Percentiles rank a stretch among this genome's conserved stretches.
Evolutionary conservation across 768 basidiomycete species (phyloP).

Genomic region (Lentinula guzmanii): DNA sequence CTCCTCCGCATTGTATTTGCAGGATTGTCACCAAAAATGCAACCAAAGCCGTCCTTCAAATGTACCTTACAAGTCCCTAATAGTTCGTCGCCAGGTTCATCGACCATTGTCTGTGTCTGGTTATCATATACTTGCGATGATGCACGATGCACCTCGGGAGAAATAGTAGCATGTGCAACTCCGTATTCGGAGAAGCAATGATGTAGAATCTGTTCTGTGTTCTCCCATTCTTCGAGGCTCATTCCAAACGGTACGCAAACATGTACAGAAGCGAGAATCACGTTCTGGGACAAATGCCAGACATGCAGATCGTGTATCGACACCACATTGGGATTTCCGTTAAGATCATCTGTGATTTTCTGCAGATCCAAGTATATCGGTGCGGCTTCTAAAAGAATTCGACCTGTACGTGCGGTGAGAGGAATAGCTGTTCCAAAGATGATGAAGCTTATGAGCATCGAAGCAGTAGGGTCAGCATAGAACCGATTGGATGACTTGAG

Average conservation of each 20-base stretch:
- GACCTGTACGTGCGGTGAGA: slow-evolving; percentile 40
- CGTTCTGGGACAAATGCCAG: slow-evolving; percentile 51
- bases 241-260: slow-evolving; percentile 44
- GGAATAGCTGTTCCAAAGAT: slow-evolving; percentile 50
- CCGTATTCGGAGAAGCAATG: slow-evolving; percentile 49
- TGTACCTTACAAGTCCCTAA: slow-evolving; percentile 2
- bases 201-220: slow-evolving; percentile 40
- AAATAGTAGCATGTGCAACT: slow-evolving; percentile 49
- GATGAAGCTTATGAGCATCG: slow-evolving; percentile 42
- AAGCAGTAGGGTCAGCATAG: slow-evolving; percentile 50
- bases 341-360: slow-evolving; percentile 42
- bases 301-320: slow-evolving; percentile 49
- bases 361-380: slow-evolving; percentile 44
- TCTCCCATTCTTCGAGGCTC: slow-evolving; percentile 44
- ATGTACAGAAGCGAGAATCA: slow-evolving; percentile 48
- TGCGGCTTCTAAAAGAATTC: slow-evolving; percentile 47
- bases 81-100: neutral
- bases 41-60: slow-evolving; percentile 3
- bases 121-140: neutral
- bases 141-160: slow-evolving; percentile 37
- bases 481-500: slow-evolving; percentile 35
- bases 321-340: slow-evolving; percentile 38
- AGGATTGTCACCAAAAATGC: neutral
- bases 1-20: neutral
- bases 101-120: neutral